Percentiles rank a stretch among this genome's conserved stretches.
Evolutionary conservation across 495 filamentous ascomycete species (phyloP).

Genomic region (Hypoxylon subgilvum): DNA sequence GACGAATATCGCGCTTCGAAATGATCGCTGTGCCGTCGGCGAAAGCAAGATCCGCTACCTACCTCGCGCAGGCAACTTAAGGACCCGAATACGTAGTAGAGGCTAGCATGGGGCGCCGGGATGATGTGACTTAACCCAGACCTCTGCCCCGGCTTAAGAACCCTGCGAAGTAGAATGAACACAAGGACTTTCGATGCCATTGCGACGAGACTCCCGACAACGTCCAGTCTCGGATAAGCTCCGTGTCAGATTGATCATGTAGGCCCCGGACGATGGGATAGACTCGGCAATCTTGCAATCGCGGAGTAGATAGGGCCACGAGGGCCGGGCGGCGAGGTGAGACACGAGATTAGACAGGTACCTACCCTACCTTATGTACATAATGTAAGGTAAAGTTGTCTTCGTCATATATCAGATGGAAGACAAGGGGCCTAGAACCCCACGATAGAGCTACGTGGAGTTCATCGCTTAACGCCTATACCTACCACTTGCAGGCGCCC

Average conservation of each 20-base stretch:
- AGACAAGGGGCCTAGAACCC: slow-evolving; percentile 34
- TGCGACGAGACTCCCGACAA: neutral
- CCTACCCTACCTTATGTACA: too few species aligned
- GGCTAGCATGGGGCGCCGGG: too few species aligned
- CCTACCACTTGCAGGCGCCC: slow-evolving; percentile 18
- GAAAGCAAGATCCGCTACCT: neutral
- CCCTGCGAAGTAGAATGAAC: too few species aligned
- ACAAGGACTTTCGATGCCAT: slow-evolving; percentile 7
- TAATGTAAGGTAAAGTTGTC: neutral
- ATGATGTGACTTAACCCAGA: too few species aligned
- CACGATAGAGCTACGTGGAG: slow-evolving; percentile 8
- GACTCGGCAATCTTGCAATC: slow-evolving; percentile 2
- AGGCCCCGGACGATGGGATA: slow-evolving; percentile 9
- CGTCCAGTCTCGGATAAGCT: neutral
- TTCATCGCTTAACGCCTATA: slow-evolving; percentile 5
- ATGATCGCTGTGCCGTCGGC: neutral
- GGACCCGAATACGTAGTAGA: neutral
- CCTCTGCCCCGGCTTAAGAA: too few species aligned
- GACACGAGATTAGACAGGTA: slow-evolving; percentile 1
- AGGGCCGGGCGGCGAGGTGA: slow-evolving; percentile 21
- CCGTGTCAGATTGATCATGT: slow-evolving; percentile 2
- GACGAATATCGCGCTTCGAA: slow-evolving; percentile 15
- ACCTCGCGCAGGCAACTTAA: neutral
- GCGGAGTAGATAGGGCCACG: slow-evolving; percentile 24
- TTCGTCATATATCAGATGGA: too few species aligned